Evolutionary conservation across 306 rosid species (phyloP).

Genomic region (Cicer cuneatum): DNA sequence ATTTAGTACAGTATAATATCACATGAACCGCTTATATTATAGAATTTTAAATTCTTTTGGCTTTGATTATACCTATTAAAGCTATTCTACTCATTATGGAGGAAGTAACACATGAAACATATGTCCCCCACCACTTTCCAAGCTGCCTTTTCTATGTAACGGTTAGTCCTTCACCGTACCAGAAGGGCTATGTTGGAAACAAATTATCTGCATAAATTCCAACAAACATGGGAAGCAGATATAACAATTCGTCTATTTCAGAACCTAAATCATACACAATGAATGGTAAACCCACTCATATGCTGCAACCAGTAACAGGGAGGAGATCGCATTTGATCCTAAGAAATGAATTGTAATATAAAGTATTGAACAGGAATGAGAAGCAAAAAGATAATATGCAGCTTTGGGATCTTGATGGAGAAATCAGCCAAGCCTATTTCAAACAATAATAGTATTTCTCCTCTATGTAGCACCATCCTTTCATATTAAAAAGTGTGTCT

Average conservation of each 20-base stretch:
- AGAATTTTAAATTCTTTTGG: no score
- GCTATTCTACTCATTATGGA: no score
- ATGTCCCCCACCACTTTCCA: not conserved
- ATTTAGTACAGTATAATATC: no score
- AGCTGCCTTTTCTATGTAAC: not conserved
- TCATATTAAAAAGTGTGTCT: no score
- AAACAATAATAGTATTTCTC: no score
- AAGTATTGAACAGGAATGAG: no score
- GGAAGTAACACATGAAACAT: constrained; percentile 11
- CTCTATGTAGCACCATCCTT: no score
- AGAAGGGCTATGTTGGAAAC: not conserved
- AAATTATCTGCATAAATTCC: not conserved
- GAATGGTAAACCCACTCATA: constrained; percentile 59
- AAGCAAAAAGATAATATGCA: no score
- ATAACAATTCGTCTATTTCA: constrained; percentile 16
- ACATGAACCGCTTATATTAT: no score
- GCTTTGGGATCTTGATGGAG: no score
- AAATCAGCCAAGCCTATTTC: no score
- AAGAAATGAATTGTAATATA: not conserved
- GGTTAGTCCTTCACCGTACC: not conserved
- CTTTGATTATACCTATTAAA: no score
- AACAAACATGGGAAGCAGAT: not conserved
- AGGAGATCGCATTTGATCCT: constrained; percentile 1
- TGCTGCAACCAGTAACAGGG: constrained; percentile 54
- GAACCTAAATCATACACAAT: not conserved